phyloP scores from a whole-genome alignment of 2,329 filamentous ascomycete species.

The Epichloe uncinata region DNA sequence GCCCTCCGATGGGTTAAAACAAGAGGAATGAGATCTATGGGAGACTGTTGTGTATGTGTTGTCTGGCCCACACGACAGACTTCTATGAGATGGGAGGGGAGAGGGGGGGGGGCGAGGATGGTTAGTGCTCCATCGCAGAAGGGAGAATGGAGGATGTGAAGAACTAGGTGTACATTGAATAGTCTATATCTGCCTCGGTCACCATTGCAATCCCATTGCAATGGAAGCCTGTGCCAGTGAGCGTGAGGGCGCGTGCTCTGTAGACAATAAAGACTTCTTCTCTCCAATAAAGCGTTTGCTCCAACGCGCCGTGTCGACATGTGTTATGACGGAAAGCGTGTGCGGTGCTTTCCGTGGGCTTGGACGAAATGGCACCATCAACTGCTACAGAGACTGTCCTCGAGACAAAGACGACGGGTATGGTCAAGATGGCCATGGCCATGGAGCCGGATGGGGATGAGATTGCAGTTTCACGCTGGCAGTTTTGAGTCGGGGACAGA shows the following conservation, averaged over 20 bases:
- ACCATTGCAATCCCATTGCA: not conserved
- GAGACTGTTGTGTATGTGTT: constrained; percentile 6
- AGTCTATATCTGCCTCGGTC: not conserved
- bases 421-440: no score
- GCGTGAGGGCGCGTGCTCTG: not conserved
- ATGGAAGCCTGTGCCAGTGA: not conserved
- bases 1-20: not conserved
- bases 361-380: no score
- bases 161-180: not conserved
- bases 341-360: no score
- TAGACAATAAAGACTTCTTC: not conserved
- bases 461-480: no score
- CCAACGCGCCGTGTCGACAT: not conserved
- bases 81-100: not conserved
- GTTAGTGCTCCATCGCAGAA: not conserved
- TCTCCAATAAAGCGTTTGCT: not conserved
- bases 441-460: no score
- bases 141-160: not conserved
- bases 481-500: no score
- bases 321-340: no score
- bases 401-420: no score
- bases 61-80: constrained; percentile 4
- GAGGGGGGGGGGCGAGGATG: not conserved
- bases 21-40: not conserved
- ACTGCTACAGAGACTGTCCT: no score